Base-by-base conservation (phyloP, 192 early-diverging fungal genomes). In the Podila minutissima region DNA sequence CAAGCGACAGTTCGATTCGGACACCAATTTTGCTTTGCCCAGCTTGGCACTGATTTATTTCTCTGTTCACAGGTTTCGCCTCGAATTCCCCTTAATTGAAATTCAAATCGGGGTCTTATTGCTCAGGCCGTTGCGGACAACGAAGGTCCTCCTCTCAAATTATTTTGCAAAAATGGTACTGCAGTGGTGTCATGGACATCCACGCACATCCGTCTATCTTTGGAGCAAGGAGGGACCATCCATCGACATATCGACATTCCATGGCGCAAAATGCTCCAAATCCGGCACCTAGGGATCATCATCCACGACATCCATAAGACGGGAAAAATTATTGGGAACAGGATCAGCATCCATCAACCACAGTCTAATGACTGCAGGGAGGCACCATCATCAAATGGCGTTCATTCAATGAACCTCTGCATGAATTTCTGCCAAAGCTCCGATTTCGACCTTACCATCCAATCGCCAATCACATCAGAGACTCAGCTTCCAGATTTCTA, bases 151-250 rank as follows among this genome's bases (percentile, higher is more conserved):
- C 53, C 53, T 55, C 53, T 55, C 53, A 55, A 55, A 55, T 55
- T 55, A 55, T 55, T 55, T 55, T 55, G 53, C 53, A 55, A 55
- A 55, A 55, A 55, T 55, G 53, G 53, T 55, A 55, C 53, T 55
- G 41, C 24, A 26, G 53, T 10, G 53, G 20, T 55, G 53, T 22
- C 53, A 55, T 55, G 22, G n/a, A 55, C 53, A 53, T 53, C 53
- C 53, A 55, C 11, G 53, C 53, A n/a, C 53, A 55, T 55, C 53
- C 53, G 53, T 55, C n/a, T 26, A 55, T 55, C 53, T 22, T 46
- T 46, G 12, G 41, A 46, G 41, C 41, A 46, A 46, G 41, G 22
- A 55, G n/a, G 53, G 53, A 55, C 22, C 53, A 55, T 55, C 53
- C 53, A 55, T 55, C 53, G 24, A 55, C 24, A n/a, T 24, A 55